These are phyloP conservation scores for Parasitella parasitica DNA, from an alignment of 371 early-diverging fungal species.

Conservation along the genomic window DNA sequence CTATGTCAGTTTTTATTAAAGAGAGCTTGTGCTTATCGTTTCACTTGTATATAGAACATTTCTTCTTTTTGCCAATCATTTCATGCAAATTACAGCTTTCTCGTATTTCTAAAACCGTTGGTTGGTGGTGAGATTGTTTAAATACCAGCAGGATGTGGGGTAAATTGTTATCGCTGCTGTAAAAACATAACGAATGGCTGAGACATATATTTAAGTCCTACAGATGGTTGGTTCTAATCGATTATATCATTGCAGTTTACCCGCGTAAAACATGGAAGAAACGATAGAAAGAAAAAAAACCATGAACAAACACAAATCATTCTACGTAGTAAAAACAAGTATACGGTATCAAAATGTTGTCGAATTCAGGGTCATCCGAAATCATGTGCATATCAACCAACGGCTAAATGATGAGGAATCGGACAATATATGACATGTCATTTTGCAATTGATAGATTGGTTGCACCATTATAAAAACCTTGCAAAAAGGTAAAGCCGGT, in stretches of 20 bases:
- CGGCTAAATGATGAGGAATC: conserved; percentile 13
- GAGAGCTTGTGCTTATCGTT: too few relatives aligned
- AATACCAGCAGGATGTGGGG: conserved; percentile 6
- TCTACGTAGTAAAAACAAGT: too few relatives aligned
- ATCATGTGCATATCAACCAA: background rate
- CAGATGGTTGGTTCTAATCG: background rate
- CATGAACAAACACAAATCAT: background rate
- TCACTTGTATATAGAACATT: too few relatives aligned
- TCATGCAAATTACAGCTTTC: background rate
- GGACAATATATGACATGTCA: background rate
- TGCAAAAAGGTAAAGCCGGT: conserved; percentile 10
- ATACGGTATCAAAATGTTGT: too few relatives aligned
- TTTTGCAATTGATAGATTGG: background rate
- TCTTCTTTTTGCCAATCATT: background rate
- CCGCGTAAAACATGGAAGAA: background rate
- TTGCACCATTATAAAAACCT: background rate
- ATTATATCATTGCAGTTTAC: background rate
- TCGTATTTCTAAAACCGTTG: background rate
- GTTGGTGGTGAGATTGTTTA: background rate
- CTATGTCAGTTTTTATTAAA: too few relatives aligned
- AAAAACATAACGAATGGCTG: background rate
- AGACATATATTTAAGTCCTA: background rate
- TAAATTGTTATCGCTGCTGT: background rate
- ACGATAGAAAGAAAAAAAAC: background rate
- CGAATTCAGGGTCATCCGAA: background rate